Evolutionary conservation across 2,329 filamentous ascomycete species (phyloP).

Genomic region (Ceratocystis smalleyi): DNA sequence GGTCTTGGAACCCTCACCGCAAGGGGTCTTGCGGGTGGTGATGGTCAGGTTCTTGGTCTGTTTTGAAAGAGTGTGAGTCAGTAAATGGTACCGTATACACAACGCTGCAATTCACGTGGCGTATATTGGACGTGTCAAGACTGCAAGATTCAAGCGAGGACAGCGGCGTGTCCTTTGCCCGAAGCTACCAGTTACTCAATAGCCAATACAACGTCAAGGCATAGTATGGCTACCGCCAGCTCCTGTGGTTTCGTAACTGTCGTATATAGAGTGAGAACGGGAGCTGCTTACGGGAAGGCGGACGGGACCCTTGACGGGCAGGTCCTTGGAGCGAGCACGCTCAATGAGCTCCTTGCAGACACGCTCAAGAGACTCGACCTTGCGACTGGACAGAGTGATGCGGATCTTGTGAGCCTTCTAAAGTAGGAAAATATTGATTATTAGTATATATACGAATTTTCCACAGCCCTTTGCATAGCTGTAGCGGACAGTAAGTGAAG

Average conservation of each 20-base stretch:
- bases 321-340: slow-evolving; percentile 95
- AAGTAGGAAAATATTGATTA: slow-evolving; percentile 11
- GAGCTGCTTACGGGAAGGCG: slow-evolving; percentile 40
- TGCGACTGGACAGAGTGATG: slow-evolving; percentile 91
- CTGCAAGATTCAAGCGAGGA: not conserved
- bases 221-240: not conserved
- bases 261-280: not conserved
- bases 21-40: slow-evolving; percentile 97
- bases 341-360: slow-evolving; percentile 97
- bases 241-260: not conserved
- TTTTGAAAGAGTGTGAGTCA: slow-evolving; percentile 30
- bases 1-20: slow-evolving; percentile 99
- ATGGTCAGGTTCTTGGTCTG: slow-evolving; percentile 85
- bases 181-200: not conserved
- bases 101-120: no score
- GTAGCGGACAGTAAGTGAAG: no score
- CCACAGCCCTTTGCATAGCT: not conserved
- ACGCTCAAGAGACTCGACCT: slow-evolving; percentile 92
- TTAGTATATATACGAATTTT: not conserved
- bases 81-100: not conserved
- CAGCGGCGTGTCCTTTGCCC: no score
- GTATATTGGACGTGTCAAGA: not conserved
- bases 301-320: slow-evolving; percentile 95
- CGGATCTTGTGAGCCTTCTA: slow-evolving; percentile 94
- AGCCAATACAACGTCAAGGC: not conserved